phyloP scores from a whole-genome alignment of 495 filamentous ascomycete genomes.

The Talaromyces stipitatus region DNA sequence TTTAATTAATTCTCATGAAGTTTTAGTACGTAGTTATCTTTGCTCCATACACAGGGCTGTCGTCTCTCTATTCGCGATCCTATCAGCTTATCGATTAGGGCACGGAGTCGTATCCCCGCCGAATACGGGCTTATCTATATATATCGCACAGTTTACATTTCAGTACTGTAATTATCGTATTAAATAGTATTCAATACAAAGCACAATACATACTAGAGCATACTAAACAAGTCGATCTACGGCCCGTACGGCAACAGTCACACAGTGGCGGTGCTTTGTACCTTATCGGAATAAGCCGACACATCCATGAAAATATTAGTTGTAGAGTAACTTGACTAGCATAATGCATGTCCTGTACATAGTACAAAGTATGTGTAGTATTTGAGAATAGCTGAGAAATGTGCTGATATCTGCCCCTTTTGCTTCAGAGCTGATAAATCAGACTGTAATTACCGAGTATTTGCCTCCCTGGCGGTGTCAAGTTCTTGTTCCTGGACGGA shows the following conservation, averaged over 20 bases:
- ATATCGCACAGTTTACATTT: too few relatives aligned
- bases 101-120: background rate
- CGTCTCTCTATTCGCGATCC: background rate
- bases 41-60: background rate
- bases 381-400: too few relatives aligned
- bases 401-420: too few relatives aligned
- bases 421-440: too few relatives aligned
- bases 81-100: background rate
- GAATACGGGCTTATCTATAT: background rate
- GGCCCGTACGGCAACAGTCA: background rate
- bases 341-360: too few relatives aligned
- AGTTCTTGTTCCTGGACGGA: background rate
- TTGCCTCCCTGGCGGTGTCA: slow-evolving; percentile 1
- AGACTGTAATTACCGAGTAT: too few relatives aligned
- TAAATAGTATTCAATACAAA: too few relatives aligned
- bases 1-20: too few relatives aligned
- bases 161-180: too few relatives aligned
- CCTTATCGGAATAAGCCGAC: background rate
- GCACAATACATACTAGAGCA: background rate
- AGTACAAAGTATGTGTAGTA: too few relatives aligned
- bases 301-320: background rate
- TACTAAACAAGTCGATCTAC: background rate
- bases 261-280: background rate
- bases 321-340: background rate
- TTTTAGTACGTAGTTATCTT: too few relatives aligned